phyloP scores from a whole-genome alignment of 768 basidiomycete genomes.

The Phaffia australis region DNA sequence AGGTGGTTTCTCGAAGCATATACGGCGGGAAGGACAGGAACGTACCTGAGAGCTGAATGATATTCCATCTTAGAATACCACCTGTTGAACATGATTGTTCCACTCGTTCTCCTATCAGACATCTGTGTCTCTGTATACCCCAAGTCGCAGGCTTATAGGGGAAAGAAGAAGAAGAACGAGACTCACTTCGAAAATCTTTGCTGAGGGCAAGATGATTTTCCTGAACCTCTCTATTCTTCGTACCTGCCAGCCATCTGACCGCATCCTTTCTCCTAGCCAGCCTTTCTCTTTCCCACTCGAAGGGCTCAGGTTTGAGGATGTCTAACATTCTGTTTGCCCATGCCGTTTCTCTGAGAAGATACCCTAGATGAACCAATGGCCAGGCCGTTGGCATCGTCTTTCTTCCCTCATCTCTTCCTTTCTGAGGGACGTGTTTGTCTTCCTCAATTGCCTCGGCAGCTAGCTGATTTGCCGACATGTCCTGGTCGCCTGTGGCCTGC shows the following conservation, averaged over 20 bases:
- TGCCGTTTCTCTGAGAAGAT: not conserved
- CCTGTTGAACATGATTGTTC: not conserved
- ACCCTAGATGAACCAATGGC: not conserved
- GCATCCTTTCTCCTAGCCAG: conserved; percentile 33
- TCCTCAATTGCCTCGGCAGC: too few relatives aligned
- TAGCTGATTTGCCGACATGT: too few relatives aligned
- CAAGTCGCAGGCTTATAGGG: not conserved
- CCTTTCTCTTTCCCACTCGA: conserved; percentile 35
- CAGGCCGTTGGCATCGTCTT: not conserved
- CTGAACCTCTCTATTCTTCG: conserved; percentile 34
- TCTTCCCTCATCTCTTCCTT: not conserved
- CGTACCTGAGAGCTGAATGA: conserved; percentile 10
- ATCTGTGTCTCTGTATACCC: not conserved
- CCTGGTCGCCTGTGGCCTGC: too few relatives aligned
- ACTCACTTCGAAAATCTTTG: conserved; percentile 31
- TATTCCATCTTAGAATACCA: conserved; percentile 16
- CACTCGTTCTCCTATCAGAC: too few relatives aligned
- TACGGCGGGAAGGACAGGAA: not conserved
- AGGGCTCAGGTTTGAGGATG: conserved; percentile 27
- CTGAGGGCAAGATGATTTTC: conserved; percentile 32
- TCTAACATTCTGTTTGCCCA: conserved; percentile 25
- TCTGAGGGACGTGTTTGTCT: too few relatives aligned
- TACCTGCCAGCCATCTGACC: conserved; percentile 36
- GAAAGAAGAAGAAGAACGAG: not conserved
- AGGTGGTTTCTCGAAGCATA: not conserved